Base-by-base conservation (phyloP, 305 asterid species). In the Fraxinus baroniana region DNA sequence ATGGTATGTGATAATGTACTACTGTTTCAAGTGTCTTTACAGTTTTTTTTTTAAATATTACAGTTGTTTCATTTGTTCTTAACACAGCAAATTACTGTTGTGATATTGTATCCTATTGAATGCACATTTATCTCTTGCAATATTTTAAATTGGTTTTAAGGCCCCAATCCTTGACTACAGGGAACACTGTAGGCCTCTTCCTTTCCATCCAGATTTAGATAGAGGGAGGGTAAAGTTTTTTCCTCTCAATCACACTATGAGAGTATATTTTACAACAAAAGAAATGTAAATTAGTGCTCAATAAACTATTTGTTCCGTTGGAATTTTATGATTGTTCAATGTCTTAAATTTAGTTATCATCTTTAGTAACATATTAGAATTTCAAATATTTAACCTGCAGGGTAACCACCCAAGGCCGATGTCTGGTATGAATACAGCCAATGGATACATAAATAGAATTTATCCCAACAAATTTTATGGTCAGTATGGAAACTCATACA, bases 401-500 rank as follows among this genome's bases (percentile, higher is more conserved):
- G 93, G 93, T 39, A 88, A 88, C 81, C 89, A 88, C 28, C 86
- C 90, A 32, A 86, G 91, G 84, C 86, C 89, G 36, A 44, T 90
- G 84, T 82, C 94, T 26, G 89, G 90, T 26, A 82, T 90, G 85
- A 88, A 83, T 80, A 49, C 86, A n/a, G 84, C 89, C 13, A 86
- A 66, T 78, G 95, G 94, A 33, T 90, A 89, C 81, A 75, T 85
- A 55, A 93, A 88, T 82, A 86, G 91, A 82, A 85, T 91, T 87
- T 90, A 89, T 81, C 89, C 93, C 10, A 90, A 84, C 76, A 93
- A 90, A 82, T 81, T 87, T 28, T 90, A 89, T 66, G 90, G 92
- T 62, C 92, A 88, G 64, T 93, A 87, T 83, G 93, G 91, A 72
- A 91, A 82, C 81, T 76, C 91, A 44, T 93, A 83, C 79, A 82